Base-by-base conservation (phyloP, 2,329 filamentous ascomycete species). In the Aspergillus japonicus region DNA sequence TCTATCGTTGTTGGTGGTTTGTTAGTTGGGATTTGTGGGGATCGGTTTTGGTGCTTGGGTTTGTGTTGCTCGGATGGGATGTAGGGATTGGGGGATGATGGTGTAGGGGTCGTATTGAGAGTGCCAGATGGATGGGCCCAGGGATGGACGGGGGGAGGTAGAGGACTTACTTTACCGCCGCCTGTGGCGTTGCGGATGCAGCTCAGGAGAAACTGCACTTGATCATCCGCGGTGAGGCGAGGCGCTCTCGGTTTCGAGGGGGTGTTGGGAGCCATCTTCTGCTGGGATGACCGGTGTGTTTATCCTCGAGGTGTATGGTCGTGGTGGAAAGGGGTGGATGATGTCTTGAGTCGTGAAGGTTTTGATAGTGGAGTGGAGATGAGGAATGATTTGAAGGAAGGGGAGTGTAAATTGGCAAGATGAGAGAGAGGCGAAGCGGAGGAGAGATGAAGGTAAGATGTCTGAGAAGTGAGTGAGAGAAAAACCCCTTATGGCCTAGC, bases 201-300 rank as follows among this genome's bases (percentile, higher is more conserved):
- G 56, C 80, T 79, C 52, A 90, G 81, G 24, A 91, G 79, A 71
- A 91, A 89, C 62, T 82, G 83, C 74, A 90, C 81, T 66, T 89
- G 86, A 29, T 85, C 80, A 21, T 83, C 77, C 29, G 84, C 81
- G 23, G 77, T 75, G 59, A 78, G 71, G 44, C 73, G 77, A 84
- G 87, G 87, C 26, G 53, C 64, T 44, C 44, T 55, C 48, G 24
- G 33, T 48, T 19, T 44, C 5, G 54, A 50, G 19, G 16, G 56
- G 14, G 47, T 24, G 12, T 1, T 29, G 10, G 29, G 10, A 8
- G 50, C 53, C 16, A 23, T n/a, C 11, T 48, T 5, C 21, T 24
- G 31, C 11, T 48, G 50, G 24, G n/a, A 21, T n/a, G 5, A 35
- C 10, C 16, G 3, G 12, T 47, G 33, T 19, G 29, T 19, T 19